phyloP scores from a whole-genome alignment of 805 yeast genomes.

The Saccharomycopsis fodiens region DNA sequence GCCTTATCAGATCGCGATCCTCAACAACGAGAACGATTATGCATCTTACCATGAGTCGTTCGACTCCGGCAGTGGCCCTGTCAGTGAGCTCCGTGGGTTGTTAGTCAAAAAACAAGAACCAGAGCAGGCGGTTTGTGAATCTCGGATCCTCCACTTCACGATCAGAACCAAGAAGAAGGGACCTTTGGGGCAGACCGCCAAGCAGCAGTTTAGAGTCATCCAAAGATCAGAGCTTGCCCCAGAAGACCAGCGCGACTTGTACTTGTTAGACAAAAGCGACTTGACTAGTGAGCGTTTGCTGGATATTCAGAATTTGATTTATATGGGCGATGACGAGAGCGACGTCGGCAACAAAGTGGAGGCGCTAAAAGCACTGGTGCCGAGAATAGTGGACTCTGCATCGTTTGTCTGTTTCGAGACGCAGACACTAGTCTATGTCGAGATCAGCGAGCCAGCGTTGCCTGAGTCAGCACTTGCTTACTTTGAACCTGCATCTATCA shows the following conservation, averaged over 20 bases:
- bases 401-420: conserved; percentile 40
- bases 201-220: conserved; percentile 7
- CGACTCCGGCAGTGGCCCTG: neutral
- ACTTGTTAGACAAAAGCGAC: neutral
- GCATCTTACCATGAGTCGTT: conserved; percentile 1
- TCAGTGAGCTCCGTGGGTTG: conserved; percentile 2
- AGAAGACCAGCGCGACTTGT: conserved; percentile 10
- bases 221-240: neutral
- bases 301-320: neutral
- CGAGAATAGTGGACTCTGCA: conserved; percentile 37
- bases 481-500: conserved; percentile 43
- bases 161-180: conserved; percentile 4
- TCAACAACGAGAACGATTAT: conserved; percentile 9
- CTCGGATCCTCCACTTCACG: conserved; percentile 7
- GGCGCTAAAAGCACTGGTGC: conserved; percentile 30
- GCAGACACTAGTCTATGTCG: conserved; percentile 42
- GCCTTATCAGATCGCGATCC: conserved; percentile 31
- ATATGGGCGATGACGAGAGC: neutral
- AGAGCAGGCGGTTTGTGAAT: no score
- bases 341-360: conserved; percentile 2
- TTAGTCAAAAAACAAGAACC: no score
- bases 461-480: conserved; percentile 36
- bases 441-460: conserved; percentile 40
- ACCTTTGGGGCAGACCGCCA: neutral
- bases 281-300: neutral